A percentile compares a stretch with the other conserved stretches of the same genome.
phyloP scores from a whole-genome alignment of 331 rosid genomes.

The Telfairia occidentalis region DNA sequence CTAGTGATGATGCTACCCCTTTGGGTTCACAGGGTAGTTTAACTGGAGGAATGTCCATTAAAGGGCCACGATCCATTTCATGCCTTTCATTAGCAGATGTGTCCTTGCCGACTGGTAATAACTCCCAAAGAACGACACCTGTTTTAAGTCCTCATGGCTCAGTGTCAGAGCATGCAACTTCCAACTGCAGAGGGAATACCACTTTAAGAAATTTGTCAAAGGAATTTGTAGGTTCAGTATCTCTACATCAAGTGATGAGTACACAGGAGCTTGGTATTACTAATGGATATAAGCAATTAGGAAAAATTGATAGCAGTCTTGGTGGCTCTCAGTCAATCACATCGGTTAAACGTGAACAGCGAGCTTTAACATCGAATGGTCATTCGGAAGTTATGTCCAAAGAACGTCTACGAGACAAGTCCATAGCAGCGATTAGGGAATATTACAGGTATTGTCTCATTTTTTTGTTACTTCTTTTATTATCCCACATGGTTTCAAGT shows the following conservation, averaged over 20 bases:
- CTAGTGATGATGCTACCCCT: conserved; percentile 49
- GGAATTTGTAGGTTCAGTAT: conserved; percentile 35
- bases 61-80: conserved; percentile 51
- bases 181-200: conserved; percentile 39
- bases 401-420: conserved; percentile 42
- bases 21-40: conserved; percentile 82
- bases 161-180: conserved; percentile 29
- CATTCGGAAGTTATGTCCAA: conserved; percentile 32
- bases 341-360: conserved; percentile 29
- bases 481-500: neutral
- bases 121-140: conserved; percentile 34
- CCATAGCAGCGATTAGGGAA: conserved; percentile 65
- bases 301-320: conserved; percentile 36
- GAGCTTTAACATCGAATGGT: conserved; percentile 25
- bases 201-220: conserved; percentile 25
- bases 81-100: conserved; percentile 31
- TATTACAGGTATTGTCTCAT: conserved; percentile 51
- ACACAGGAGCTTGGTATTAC: conserved; percentile 29
- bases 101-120: conserved; percentile 20
- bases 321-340: conserved; percentile 34
- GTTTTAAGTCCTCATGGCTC: conserved; percentile 44
- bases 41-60: conserved; percentile 69
- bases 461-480: conserved; percentile 7
- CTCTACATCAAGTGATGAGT: conserved; percentile 36
- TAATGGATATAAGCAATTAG: conserved; percentile 35